phyloP scores from a whole-genome alignment of 108 stramenopile genomes.

The Discostella stelligeroides region DNA sequence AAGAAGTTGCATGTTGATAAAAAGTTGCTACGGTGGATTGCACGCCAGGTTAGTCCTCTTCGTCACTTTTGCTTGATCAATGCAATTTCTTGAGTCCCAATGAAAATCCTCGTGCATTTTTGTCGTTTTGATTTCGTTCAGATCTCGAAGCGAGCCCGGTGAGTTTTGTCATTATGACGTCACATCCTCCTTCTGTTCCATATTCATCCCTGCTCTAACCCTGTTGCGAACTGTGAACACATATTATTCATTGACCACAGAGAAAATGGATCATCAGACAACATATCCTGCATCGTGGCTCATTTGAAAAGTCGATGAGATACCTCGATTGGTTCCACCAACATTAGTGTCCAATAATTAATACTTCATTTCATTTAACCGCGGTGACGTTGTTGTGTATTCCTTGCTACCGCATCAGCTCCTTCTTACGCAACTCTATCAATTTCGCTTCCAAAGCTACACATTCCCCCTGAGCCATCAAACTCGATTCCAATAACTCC shows the following conservation, averaged over 20 bases:
- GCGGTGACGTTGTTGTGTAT: too few species aligned
- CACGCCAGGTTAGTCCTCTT: constrained; percentile 57
- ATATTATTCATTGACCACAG: constrained; percentile 17
- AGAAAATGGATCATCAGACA: constrained; percentile 84
- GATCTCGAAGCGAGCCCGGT: constrained; percentile 70
- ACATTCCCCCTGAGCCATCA: constrained; percentile 59
- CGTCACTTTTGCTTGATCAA: background rate
- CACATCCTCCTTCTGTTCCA: background rate
- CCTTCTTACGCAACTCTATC: constrained; percentile 55
- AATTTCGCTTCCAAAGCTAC: constrained; percentile 64
- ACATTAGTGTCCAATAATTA: too few species aligned
- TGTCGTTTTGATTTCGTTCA: constrained; percentile 15
- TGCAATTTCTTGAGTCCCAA: too few species aligned
- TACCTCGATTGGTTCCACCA: background rate
- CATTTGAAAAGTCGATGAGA: constrained; percentile 62
- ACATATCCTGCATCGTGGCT: constrained; percentile 75
- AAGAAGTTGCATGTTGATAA: constrained; percentile 72
- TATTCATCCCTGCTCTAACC: background rate
- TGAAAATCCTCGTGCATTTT: background rate
- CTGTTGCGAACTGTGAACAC: background rate
- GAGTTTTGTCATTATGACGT: background rate
- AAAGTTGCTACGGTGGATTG: constrained; percentile 80
- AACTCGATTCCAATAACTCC: constrained; percentile 48
- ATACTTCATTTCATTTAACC: too few species aligned
- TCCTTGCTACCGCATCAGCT: constrained; percentile 14